These are phyloP conservation scores for Trichoderma sp. DNA, from an alignment of 2,329 filamentous ascomycete genomes.

Conservation along the genomic window DNA sequence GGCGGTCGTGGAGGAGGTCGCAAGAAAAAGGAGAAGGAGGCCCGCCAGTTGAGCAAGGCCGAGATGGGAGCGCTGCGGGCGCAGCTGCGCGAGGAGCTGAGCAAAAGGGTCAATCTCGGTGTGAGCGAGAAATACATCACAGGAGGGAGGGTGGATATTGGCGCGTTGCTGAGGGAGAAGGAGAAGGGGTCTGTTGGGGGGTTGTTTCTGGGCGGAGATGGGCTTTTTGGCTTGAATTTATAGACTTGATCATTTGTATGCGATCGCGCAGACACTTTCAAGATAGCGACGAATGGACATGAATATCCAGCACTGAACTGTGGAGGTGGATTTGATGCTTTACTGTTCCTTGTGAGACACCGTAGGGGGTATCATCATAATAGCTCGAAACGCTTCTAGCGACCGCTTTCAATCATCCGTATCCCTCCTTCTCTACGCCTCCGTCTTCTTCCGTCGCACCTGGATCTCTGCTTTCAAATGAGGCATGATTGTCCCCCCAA, in stretches of 20 bases:
- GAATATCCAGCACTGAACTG: too few relatives aligned
- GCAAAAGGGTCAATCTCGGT: conserved; percentile 77
- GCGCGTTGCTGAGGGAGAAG: conserved; percentile 65
- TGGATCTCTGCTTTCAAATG: conserved; percentile 36
- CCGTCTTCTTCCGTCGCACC: conserved; percentile 32
- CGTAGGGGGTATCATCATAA: too few relatives aligned
- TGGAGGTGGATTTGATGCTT: too few relatives aligned
- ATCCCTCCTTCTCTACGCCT: not conserved
- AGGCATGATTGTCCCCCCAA: conserved; percentile 48
- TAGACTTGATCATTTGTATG: not conserved
- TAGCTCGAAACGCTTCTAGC: too few relatives aligned
- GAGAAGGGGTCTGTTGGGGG: conserved; percentile 48
- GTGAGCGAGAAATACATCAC: conserved; percentile 87
- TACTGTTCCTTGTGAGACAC: too few relatives aligned
- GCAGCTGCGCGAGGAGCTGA: conserved; percentile 71
- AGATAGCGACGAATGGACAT: too few relatives aligned
- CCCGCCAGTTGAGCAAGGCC: conserved; percentile 67
- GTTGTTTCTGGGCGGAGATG: conserved; percentile 48
- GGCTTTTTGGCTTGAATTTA: conserved; percentile 31
- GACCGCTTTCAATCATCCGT: not conserved
- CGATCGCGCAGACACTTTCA: too few relatives aligned
- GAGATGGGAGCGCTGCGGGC: conserved; percentile 71
- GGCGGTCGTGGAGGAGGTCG: conserved; percentile 71
- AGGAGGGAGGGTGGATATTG: conserved; percentile 80
- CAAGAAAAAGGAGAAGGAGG: conserved; percentile 74